Base-by-base conservation (phyloP, 2,329 filamentous ascomycete species). In the Chaetothyriales sp. region DNA sequence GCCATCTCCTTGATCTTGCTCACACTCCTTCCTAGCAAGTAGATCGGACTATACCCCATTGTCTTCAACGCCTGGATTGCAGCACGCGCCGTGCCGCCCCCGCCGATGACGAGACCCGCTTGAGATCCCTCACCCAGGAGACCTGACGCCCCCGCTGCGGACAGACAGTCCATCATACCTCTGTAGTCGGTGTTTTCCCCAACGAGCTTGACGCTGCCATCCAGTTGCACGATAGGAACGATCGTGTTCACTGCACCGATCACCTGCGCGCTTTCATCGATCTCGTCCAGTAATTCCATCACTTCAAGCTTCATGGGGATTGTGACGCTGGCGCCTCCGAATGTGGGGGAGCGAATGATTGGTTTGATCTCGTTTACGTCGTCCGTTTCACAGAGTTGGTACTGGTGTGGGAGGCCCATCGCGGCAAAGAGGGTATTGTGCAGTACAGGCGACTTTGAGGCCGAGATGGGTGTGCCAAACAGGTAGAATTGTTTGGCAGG, bases 161-260 rank as follows among this genome's bases (percentile, higher is more conserved):
- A 80, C 18, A 98, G 77, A 2, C 86, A 83, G 60, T 85, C 80
- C 2, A 85, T 81, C 81, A 98, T 98, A 56, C 92, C 92, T 63
- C 81, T 78, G 85, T 89, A 98, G 71, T 98, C 92, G 10, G 92
- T 98, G 69, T 98, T 98, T 65, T 89, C 86, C 44, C 92, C 92
- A 15, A 86, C 67, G 2, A 97, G 78, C 3, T 73, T 77, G 9
- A 60, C 44, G 57, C 71, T 59, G 60, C 68, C 59, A 47, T 69
- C 6, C 69, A 65, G 22, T 64, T 64, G 13, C 59, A 43, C 44
- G 4, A 51, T n/a, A 0, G 85, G 82, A 25, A 95, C 80, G 62
- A 98, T 84, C 18, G 92, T 98, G 71, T 98, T 98, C 57, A 97
- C 85, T 2, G 92, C 92, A 19, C 92, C 92, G 56, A 98, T 95